Evolutionary conservation across 23 red algal genomes (phyloP).

Genomic region (Gracilaria gracilis): DNA sequence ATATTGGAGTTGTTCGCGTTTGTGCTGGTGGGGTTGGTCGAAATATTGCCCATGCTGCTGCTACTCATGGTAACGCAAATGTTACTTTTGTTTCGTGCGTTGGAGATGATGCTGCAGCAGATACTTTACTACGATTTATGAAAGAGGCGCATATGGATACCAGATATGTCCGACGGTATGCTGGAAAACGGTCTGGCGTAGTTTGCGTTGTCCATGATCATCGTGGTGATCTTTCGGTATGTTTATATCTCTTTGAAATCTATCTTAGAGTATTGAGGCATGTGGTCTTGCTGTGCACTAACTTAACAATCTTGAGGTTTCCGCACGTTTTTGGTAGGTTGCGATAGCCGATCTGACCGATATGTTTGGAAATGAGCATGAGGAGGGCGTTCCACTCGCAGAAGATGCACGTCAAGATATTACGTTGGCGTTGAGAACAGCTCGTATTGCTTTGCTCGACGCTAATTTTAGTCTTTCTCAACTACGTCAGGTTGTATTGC

Average conservation of each 20-base stretch:
- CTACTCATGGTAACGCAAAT: slow-evolving; percentile 19
- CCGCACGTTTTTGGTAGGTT: neutral
- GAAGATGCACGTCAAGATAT: slow-evolving; percentile 16
- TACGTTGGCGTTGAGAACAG: neutral
- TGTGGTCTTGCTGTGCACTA: neutral
- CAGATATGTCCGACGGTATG: neutral
- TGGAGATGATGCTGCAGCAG: slow-evolving; percentile 57
- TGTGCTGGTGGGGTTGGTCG: slow-evolving; percentile 69
- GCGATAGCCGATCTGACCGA: slow-evolving; percentile 45
- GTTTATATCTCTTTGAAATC: neutral
- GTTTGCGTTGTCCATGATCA: slow-evolving; percentile 69
- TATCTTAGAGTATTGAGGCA: neutral
- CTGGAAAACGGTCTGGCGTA: slow-evolving; percentile 24
- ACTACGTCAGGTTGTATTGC: slow-evolving; percentile 18
- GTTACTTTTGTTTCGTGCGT: slow-evolving; percentile 48
- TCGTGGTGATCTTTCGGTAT: slow-evolving; percentile 28
- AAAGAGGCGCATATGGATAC: slow-evolving; percentile 12
- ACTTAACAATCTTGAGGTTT: neutral
- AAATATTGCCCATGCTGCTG: slow-evolving; percentile 68
- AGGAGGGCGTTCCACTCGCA: slow-evolving; percentile 21
- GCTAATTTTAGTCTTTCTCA: slow-evolving; percentile 44
- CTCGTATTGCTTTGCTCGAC: slow-evolving; percentile 35
- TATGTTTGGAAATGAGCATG: slow-evolving; percentile 33
- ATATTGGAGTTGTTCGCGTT: slow-evolving; percentile 55
- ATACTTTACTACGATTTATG: slow-evolving; percentile 9